A percentile compares a stretch with the other conserved stretches of the same genome.
Conservation (phyloP, 2,329 filamentous ascomycete genomes). For the Fusarium aywerte region DNA sequence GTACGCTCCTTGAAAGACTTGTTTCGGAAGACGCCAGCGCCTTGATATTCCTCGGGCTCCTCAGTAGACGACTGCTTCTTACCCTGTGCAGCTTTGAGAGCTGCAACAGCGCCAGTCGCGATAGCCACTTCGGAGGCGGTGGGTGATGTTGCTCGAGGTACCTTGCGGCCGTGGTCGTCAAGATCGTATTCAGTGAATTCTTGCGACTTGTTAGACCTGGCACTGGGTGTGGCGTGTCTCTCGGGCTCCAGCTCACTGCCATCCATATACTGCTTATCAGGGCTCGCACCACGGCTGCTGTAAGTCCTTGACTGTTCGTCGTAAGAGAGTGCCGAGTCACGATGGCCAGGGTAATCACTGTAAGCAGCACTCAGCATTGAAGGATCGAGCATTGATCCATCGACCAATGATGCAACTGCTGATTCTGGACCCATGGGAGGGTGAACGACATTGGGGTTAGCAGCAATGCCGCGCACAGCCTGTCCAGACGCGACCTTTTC, state of each 20-base stretch:
- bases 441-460: slow-evolving; percentile 81
- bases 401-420: slow-evolving; percentile 84
- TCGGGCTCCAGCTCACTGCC: slow-evolving; percentile 55
- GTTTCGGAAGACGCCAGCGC: slow-evolving; percentile 67
- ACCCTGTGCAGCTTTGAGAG: slow-evolving; percentile 61
- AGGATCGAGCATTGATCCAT: slow-evolving; percentile 75
- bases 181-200: slow-evolving; percentile 67
- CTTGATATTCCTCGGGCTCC: slow-evolving; percentile 54
- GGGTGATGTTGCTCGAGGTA: slow-evolving; percentile 60
- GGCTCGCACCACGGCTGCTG: slow-evolving; percentile 53
- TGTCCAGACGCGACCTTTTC: slow-evolving; percentile 72
- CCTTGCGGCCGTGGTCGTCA: slow-evolving; percentile 67
- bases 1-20: slow-evolving; percentile 75
- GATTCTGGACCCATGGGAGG: slow-evolving; percentile 82
- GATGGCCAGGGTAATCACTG: slow-evolving; percentile 59
- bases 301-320: slow-evolving; percentile 48
- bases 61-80: slow-evolving; percentile 55
- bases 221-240: slow-evolving; percentile 54
- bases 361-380: slow-evolving; percentile 73
- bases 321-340: slow-evolving; percentile 50
- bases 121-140: slow-evolving; percentile 68
- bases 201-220: slow-evolving; percentile 54
- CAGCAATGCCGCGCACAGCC: slow-evolving; percentile 75
- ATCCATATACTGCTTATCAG: slow-evolving; percentile 56
- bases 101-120: slow-evolving; percentile 65